Base-by-base conservation (phyloP, 805 yeast species). In the Cyberlindnera mississippiensis region DNA sequence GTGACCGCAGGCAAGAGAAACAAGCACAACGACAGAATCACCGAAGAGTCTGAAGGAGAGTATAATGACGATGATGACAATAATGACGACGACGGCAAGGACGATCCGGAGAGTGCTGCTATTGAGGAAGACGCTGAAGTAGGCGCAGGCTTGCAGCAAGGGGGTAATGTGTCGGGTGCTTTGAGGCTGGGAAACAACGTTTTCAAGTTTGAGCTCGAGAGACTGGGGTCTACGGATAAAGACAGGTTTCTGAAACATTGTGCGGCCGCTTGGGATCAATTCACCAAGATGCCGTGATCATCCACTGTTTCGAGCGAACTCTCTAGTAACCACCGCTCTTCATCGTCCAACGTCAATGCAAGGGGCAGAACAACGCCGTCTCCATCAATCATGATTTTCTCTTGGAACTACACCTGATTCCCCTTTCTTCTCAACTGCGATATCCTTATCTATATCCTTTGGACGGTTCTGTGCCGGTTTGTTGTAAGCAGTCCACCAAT, bases 401-500 rank as follows among this genome's bases (percentile, higher is more conserved):
- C n/a, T n/a, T n/a, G n/a, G n/a, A n/a, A n/a, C n/a, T n/a, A n/a
- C n/a, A n/a, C n/a, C n/a, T n/a, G n/a, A n/a, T n/a, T n/a, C n/a
- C n/a, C n/a, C n/a, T n/a, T n/a, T n/a, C n/a, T n/a, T n/a, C n/a
- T n/a, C n/a, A n/a, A n/a, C n/a, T n/a, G n/a, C n/a, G n/a, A n/a
- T n/a, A n/a, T n/a, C n/a, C n/a, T n/a, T n/a, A n/a, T n/a, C n/a
- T n/a, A n/a, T n/a, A n/a, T n/a, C n/a, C n/a, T n/a, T n/a, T n/a
- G n/a, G n/a, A n/a, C n/a, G n/a, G n/a, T n/a, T n/a, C n/a, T n/a
- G n/a, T n/a, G n/a, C 24, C 9, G 43, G 41, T 13, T 24, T 5
- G 40, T 46, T 41, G 26, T 49, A 50, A 1, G 53, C 38, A 4
- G 55, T 68, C 82, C 83, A 76, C 85, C 86, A 81, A 54, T 65